phyloP scores from a whole-genome alignment of 1,284 basidiomycete species.

The Amylostereum areolatum region DNA sequence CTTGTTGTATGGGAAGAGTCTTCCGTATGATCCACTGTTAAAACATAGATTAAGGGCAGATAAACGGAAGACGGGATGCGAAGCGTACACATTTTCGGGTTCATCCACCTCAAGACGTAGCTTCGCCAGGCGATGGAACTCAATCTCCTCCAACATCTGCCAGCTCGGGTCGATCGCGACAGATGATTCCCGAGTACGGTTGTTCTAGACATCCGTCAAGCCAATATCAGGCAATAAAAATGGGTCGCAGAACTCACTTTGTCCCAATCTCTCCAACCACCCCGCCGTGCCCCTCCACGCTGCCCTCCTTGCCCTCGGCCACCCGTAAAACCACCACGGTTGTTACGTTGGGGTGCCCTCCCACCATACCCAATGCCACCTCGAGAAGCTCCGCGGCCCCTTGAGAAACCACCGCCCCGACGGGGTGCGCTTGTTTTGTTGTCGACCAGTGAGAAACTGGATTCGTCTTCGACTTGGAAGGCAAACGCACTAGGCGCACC shows the following conservation, averaged over 20 bases:
- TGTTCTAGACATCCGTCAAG: constrained; percentile 45
- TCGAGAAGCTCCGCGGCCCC: constrained; percentile 50
- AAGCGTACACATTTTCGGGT: constrained; percentile 77
- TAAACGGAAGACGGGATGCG: not conserved
- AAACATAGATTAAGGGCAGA: constrained; percentile 5
- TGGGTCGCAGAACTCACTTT: constrained; percentile 49
- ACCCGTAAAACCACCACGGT: constrained; percentile 37
- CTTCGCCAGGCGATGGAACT: constrained; percentile 91
- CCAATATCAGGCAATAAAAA: not conserved
- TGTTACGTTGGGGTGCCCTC: constrained; percentile 40
- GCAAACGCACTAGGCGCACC: constrained; percentile 91
- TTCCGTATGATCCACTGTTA: constrained; percentile 79
- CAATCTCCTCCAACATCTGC: constrained; percentile 95
- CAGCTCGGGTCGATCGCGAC: constrained; percentile 91
- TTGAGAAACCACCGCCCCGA: constrained; percentile 54
- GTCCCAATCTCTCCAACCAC: constrained; percentile 94
- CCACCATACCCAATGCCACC: constrained; percentile 36
- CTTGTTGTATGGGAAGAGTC: constrained; percentile 92
- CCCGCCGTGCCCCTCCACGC: constrained; percentile 55
- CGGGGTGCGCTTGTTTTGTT: constrained; percentile 67
- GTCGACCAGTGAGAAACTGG: constrained; percentile 95
- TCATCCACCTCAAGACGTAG: constrained; percentile 90
- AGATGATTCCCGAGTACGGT: constrained; percentile 89
- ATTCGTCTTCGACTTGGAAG: constrained; percentile 98
- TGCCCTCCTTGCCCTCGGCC: constrained; percentile 40